Percentiles rank a stretch among this genome's conserved stretches.
phyloP scores from a whole-genome alignment of 2,329 filamentous ascomycete species.

The Botrytis hyacinthi region DNA sequence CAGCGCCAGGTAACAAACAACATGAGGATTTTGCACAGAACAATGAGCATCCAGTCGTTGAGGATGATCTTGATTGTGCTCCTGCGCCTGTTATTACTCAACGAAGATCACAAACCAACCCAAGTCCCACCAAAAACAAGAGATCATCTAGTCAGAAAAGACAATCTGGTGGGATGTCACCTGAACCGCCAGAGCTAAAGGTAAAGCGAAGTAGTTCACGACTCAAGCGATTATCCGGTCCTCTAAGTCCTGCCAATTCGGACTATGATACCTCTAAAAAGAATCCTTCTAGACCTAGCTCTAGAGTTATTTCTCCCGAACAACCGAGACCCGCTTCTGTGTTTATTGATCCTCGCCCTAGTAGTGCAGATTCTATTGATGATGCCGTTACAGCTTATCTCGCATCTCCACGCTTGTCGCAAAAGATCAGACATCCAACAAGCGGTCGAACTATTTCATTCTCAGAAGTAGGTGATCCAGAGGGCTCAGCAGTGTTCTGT shows the following conservation, averaged over 20 bases:
- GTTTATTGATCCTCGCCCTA: constrained; percentile 65
- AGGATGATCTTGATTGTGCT: constrained; percentile 57
- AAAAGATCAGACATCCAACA: constrained; percentile 81
- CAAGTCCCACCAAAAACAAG: constrained; percentile 43
- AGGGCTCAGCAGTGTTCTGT: constrained; percentile 89
- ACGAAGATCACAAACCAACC: constrained; percentile 44
- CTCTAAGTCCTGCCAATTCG: constrained; percentile 39
- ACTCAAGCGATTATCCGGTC: constrained; percentile 56
- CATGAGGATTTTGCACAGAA: constrained; percentile 27
- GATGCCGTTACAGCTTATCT: constrained; percentile 84
- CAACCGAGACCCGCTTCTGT: constrained; percentile 31
- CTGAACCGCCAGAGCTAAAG: constrained; percentile 47
- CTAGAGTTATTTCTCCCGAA: constrained; percentile 34
- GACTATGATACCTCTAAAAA: constrained; percentile 41
- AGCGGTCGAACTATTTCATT: constrained; percentile 90
- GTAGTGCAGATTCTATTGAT: constrained; percentile 82
- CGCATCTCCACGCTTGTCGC: constrained; percentile 77
- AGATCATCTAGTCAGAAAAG: constrained; percentile 38
- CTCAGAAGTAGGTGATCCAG: constrained; percentile 90
- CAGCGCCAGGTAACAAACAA: constrained; percentile 29
- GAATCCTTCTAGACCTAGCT: constrained; percentile 41
- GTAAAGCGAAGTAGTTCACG: constrained; percentile 57
- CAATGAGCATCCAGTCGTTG: constrained; percentile 24
- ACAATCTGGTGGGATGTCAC: constrained; percentile 49
- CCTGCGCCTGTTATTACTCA: constrained; percentile 69